These are phyloP conservation scores for Hyaloperonospora brassicae DNA, from an alignment of 352 stramenopile species.

Conservation along the genomic window DNA sequence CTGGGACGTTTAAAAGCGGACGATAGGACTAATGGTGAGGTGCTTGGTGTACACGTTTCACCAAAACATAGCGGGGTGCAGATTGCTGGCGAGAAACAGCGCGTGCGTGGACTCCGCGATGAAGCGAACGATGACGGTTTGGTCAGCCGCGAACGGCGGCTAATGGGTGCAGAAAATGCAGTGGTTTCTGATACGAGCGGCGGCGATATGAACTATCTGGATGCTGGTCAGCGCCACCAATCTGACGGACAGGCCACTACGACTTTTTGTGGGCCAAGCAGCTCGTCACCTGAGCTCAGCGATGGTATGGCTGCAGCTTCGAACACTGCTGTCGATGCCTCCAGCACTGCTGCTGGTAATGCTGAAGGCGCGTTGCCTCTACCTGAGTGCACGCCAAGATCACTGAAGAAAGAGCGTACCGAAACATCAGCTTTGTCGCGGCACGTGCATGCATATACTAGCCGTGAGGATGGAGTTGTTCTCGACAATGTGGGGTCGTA, in stretches of 20 bases:
- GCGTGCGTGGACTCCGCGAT: slow-evolving; percentile 1
- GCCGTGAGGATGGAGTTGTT: slow-evolving; percentile 13
- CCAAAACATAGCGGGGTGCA: not conserved
- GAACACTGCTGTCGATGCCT: not conserved
- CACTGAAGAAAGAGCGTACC: slow-evolving; percentile 5
- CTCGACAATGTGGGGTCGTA: slow-evolving; percentile 16
- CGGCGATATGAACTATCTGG: too few species aligned
- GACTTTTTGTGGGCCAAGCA: too few species aligned
- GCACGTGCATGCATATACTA: slow-evolving; percentile 4
- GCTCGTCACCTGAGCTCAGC: slow-evolving; percentile 6
- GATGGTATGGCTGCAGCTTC: slow-evolving; percentile 5
- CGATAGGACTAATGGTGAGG: slow-evolving; percentile 14
- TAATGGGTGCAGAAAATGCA: slow-evolving; percentile 3
- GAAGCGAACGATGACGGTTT: slow-evolving; percentile 1
- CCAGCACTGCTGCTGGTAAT: slow-evolving; percentile 8
- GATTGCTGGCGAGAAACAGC: slow-evolving; percentile 1
- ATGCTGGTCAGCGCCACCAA: too few species aligned
- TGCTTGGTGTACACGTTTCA: not conserved
- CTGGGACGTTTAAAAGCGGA: slow-evolving; percentile 11
- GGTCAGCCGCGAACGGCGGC: slow-evolving; percentile 7
- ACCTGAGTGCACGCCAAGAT: slow-evolving; percentile 20
- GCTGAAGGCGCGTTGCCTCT: slow-evolving; percentile 6
- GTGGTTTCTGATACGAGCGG: too few species aligned
- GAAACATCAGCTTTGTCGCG: slow-evolving; percentile 6
- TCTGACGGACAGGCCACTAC: too few species aligned